Evolutionary conservation across 73 alveolate species (phyloP).

Genomic region (Paramecium tetraurelia): DNA sequence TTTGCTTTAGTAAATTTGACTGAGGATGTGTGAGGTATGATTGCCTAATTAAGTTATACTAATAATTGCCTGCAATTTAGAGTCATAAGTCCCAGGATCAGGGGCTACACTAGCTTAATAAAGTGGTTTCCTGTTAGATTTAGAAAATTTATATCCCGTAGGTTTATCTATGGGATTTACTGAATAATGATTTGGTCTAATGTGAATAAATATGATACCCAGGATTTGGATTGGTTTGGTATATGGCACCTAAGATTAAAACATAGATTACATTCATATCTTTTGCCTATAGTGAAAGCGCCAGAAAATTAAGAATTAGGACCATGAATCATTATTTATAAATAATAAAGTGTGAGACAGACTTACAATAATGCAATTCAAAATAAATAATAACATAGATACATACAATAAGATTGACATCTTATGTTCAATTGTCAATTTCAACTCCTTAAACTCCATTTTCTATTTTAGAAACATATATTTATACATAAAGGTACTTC

Average conservation of each 20-base stretch:
- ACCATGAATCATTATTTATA: slow-evolving; percentile 45
- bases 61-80: not conserved
- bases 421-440: not conserved
- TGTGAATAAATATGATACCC: not conserved
- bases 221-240: not conserved
- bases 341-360: not conserved
- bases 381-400: not conserved
- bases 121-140: not conserved
- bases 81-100: slow-evolving; percentile 19
- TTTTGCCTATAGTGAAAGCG: slow-evolving; percentile 21
- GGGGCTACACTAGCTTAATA: not conserved
- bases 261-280: not conserved
- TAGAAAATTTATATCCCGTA: not conserved
- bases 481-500: not conserved
- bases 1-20: not conserved
- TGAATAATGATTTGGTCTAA: slow-evolving; percentile 4
- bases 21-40: not conserved
- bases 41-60: not conserved
- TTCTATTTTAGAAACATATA: not conserved
- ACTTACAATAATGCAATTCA: not conserved
- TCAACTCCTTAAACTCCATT: not conserved
- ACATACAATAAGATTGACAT: not conserved
- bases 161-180: not conserved
- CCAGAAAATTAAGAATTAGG: slow-evolving; percentile 33
- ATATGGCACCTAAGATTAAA: slow-evolving; percentile 15